These are phyloP conservation scores for Pseudocercospora vitis DNA, from an alignment of 2,329 filamentous ascomycete species.

Conservation along the genomic window DNA sequence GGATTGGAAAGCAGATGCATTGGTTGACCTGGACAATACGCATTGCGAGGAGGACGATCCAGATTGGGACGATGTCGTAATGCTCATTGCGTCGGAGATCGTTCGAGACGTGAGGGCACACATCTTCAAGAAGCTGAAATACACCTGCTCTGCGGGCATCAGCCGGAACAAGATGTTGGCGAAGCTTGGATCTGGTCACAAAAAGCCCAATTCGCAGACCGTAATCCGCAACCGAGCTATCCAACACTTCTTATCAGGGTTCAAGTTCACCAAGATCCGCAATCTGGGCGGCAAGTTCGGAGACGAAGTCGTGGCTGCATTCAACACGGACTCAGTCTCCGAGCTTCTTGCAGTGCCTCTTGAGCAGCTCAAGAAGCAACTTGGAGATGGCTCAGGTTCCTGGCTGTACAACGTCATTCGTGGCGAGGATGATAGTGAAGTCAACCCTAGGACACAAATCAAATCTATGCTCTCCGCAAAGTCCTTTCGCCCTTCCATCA, in stretches of 20 bases:
- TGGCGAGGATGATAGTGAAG: constrained; percentile 82
- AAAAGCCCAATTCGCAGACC: constrained; percentile 93
- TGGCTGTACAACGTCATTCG: constrained; percentile 86
- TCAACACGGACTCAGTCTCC: constrained; percentile 75
- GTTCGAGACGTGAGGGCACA: constrained; percentile 70
- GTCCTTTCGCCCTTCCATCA: constrained; percentile 84
- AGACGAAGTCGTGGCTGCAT: constrained; percentile 77
- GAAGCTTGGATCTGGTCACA: constrained; percentile 86
- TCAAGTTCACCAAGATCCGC: constrained; percentile 93
- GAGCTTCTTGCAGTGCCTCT: constrained; percentile 72
- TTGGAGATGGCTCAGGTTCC: constrained; percentile 79
- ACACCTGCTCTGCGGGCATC: constrained; percentile 89
- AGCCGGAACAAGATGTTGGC: constrained; percentile 92
- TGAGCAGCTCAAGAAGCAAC: constrained; percentile 71
- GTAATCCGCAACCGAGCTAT: constrained; percentile 86
- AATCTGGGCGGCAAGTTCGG: constrained; percentile 95
- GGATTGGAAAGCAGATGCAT: constrained; percentile 75
- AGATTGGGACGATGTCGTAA: constrained; percentile 94
- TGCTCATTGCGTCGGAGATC: constrained; percentile 85
- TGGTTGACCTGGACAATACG: constrained; percentile 52
- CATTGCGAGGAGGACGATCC: constrained; percentile 76
- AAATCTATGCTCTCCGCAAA: constrained; percentile 98
- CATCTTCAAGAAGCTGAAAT: constrained; percentile 70
- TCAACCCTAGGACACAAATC: constrained; percentile 87
- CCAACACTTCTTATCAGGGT: constrained; percentile 72